Evolutionary conservation across 371 early-diverging fungal genomes (phyloP).

Genomic region (Mortierella sp.): DNA sequence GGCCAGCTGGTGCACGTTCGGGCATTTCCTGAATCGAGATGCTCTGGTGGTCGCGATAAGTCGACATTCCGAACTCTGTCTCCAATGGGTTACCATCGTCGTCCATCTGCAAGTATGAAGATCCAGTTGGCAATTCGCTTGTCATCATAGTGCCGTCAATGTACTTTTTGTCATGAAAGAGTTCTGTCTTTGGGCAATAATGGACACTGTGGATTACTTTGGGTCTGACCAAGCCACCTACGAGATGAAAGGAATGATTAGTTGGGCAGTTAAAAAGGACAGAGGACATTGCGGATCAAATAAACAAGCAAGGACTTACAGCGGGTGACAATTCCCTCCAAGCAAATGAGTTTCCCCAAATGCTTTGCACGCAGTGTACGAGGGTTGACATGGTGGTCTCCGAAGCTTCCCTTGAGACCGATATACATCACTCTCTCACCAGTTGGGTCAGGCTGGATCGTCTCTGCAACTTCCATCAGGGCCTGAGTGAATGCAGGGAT

Average conservation of each 20-base stretch:
- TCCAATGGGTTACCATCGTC: constrained; percentile 92
- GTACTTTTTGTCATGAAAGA: constrained; percentile 93
- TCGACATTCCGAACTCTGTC: constrained; percentile 96
- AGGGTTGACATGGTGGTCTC: constrained; percentile 91
- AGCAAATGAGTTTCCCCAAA: constrained; percentile 92
- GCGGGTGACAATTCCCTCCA: constrained; percentile 99
- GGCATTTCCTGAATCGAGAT: constrained; percentile 99
- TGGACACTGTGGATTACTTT: constrained; percentile 97
- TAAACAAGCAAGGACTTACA: constrained; percentile 64
- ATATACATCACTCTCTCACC: constrained; percentile 66
- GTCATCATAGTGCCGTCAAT: constrained; percentile 83
- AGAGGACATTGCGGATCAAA: background rate
- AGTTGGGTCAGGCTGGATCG: constrained; percentile 55
- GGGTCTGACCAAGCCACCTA: constrained; percentile 96
- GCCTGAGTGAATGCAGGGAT: constrained; percentile 90
- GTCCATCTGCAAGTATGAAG: constrained; percentile 90
- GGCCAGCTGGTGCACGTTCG: constrained; percentile 98
- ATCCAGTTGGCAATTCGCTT: constrained; percentile 75
- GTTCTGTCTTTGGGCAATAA: constrained; percentile 87
- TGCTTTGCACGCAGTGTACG: constrained; percentile 88
- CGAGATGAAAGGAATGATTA: background rate
- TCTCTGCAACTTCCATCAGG: constrained; percentile 70
- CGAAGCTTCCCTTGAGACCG: constrained; percentile 97
- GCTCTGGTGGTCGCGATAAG: constrained; percentile 97
- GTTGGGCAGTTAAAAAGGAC: background rate